These are phyloP conservation scores for Pythium aristosporum DNA, from an alignment of 352 stramenopile genomes.

Conservation along the genomic window DNA sequence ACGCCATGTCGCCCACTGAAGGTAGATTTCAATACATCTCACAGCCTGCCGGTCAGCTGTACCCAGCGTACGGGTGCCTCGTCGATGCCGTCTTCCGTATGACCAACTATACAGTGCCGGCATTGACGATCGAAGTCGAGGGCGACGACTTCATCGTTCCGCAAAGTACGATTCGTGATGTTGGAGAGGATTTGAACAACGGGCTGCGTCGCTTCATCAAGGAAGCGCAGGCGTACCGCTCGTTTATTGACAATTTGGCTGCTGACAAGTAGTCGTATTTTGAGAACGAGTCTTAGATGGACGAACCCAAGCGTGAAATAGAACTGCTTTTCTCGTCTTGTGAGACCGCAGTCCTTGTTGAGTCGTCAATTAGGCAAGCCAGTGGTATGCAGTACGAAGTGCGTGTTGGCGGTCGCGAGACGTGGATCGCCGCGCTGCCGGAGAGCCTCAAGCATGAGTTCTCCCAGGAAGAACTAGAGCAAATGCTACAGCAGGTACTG, in stretches of 20 bases:
- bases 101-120: slow-evolving; percentile 62
- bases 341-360: background rate
- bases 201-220: slow-evolving; percentile 58
- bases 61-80: slow-evolving; percentile 71
- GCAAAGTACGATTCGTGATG: slow-evolving; percentile 54
- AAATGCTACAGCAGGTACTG: slow-evolving; percentile 63
- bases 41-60: slow-evolving; percentile 52
- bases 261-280: slow-evolving; percentile 2
- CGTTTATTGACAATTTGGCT: slow-evolving; percentile 35
- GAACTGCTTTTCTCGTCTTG: background rate
- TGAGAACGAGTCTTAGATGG: background rate
- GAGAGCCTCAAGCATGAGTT: slow-evolving; percentile 70
- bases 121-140: slow-evolving; percentile 71
- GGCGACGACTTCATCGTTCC: slow-evolving; percentile 64
- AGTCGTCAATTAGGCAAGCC: background rate
- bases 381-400: slow-evolving; percentile 47
- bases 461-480: slow-evolving; percentile 55
- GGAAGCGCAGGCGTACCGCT: slow-evolving; percentile 46
- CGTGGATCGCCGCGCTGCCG: slow-evolving; percentile 48
- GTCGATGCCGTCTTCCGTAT: slow-evolving; percentile 58
- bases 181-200: slow-evolving; percentile 54
- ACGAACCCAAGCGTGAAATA: background rate
- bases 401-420: slow-evolving; percentile 30
- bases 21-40: slow-evolving; percentile 46
- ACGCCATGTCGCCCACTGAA: slow-evolving; percentile 40